Evolutionary conservation across 2,329 filamentous ascomycete species (phyloP).

Genomic region (Colletotrichum melonis): DNA sequence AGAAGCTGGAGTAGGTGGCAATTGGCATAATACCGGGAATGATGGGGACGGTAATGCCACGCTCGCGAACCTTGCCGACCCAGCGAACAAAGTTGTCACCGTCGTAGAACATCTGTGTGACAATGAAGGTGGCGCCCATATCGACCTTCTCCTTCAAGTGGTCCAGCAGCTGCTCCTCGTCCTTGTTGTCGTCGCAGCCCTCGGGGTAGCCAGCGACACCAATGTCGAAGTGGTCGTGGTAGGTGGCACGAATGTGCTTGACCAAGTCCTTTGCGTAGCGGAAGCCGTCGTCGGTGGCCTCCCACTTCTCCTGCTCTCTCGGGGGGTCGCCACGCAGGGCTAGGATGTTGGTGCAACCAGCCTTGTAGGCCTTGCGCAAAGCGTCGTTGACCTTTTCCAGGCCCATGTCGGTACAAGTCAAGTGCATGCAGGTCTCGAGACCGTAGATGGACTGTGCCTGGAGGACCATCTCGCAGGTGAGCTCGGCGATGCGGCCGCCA

Average conservation of each 20-base stretch:
- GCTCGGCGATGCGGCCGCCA: conserved; percentile 87
- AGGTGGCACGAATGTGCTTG: conserved; percentile 81
- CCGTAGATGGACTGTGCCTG: conserved; percentile 96
- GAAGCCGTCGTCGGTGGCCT: conserved; percentile 86
- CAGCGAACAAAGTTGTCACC: conserved; percentile 94
- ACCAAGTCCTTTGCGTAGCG: conserved; percentile 93
- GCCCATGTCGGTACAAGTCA: conserved; percentile 99
- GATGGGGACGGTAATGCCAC: conserved; percentile 86
- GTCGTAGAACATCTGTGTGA: conserved; percentile 99
- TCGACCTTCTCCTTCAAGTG: conserved; percentile 97
- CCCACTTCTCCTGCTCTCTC: conserved; percentile 93
- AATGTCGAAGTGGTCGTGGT: conserved; percentile 86
- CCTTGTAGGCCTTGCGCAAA: conserved; percentile 87
- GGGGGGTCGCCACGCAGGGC: conserved; percentile 94
- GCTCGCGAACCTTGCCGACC: conserved; percentile 86
- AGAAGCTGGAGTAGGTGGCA: conserved; percentile 92
- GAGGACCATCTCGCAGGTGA: conserved; percentile 97
- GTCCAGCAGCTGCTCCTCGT: conserved; percentile 85
- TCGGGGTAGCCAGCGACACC: conserved; percentile 97
- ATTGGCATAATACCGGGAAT: conserved; percentile 90
- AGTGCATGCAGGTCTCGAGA: conserved; percentile 98
- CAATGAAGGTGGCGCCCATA: conserved; percentile 90
- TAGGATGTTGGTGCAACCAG: conserved; percentile 97
- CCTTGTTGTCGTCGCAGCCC: conserved; percentile 91
- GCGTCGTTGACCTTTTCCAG: conserved; percentile 91